Percentiles rank a stretch among this genome's conserved stretches.
Conservation (phyloP, 1,139 yeast species). For the Pichia sp. region DNA sequence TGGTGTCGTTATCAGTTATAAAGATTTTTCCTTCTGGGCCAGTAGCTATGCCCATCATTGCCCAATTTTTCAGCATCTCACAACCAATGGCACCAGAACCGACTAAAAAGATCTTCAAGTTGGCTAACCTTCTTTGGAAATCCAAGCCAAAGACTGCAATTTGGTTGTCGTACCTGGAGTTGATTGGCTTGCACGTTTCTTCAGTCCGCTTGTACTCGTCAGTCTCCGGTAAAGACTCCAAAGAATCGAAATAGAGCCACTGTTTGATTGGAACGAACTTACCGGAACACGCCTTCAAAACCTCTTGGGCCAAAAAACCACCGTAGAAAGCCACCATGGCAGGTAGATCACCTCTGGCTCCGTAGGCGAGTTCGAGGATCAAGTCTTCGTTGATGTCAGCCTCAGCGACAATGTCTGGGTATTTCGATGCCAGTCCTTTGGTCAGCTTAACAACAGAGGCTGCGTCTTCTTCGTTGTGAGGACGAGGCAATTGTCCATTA, state of each 20-base stretch:
- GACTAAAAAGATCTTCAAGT: slow-evolving; percentile 80
- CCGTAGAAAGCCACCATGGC: slow-evolving; percentile 89
- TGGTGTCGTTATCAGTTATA: slow-evolving; percentile 91
- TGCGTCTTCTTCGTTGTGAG: slow-evolving; percentile 75
- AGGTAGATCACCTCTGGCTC: slow-evolving; percentile 89
- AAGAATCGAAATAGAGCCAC: slow-evolving; percentile 87
- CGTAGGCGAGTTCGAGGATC: slow-evolving; percentile 70
- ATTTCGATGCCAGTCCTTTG: slow-evolving; percentile 53
- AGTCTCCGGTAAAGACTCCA: slow-evolving; percentile 77
- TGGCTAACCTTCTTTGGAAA: slow-evolving; percentile 68
- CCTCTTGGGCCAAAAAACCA: slow-evolving; percentile 96
- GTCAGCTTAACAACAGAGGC: slow-evolving; percentile 59
- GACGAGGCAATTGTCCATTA: slow-evolving; percentile 67
- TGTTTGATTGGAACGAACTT: slow-evolving; percentile 90
- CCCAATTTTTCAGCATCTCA: slow-evolving; percentile 98
- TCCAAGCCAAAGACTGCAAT: slow-evolving; percentile 88
- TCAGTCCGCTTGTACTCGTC: slow-evolving; percentile 58
- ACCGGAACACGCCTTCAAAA: slow-evolving; percentile 88
- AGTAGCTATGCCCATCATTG: slow-evolving; percentile 90
- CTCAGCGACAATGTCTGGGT: slow-evolving; percentile 48
- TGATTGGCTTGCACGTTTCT: slow-evolving; percentile 68
- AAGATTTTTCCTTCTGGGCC: slow-evolving; percentile 83
- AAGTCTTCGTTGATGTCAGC: slow-evolving; percentile 61
- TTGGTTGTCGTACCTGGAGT: slow-evolving; percentile 86
- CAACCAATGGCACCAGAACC: slow-evolving; percentile 99